Evolutionary conservation across 2,329 filamentous ascomycete genomes (phyloP).

Genomic region (Cryoendolithus antarcticus): DNA sequence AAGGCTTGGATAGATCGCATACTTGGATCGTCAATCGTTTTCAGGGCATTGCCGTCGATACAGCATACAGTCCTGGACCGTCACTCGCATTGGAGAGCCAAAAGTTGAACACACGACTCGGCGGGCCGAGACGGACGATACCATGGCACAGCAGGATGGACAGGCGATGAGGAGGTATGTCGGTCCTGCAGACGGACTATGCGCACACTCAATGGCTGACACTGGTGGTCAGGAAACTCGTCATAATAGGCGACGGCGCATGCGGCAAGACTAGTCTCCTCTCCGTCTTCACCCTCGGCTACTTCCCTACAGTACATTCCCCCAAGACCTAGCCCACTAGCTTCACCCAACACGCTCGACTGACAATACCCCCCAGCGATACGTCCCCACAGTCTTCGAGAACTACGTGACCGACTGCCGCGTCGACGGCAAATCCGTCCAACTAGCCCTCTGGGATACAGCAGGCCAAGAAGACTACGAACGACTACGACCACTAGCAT

Average conservation of each 20-base stretch:
- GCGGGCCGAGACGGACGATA: slow-evolving; percentile 6
- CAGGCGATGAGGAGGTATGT: slow-evolving; percentile 28
- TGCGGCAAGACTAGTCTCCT: slow-evolving; percentile 97
- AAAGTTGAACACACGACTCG: slow-evolving; percentile 1
- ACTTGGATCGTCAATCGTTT: no score
- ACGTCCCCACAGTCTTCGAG: slow-evolving; percentile 96
- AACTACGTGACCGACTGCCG: slow-evolving; percentile 99
- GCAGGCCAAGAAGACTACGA: slow-evolving; percentile 99
- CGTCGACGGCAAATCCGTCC: slow-evolving; percentile 97
- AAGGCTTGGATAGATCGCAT: no score
- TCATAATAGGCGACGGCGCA: slow-evolving; percentile 93
- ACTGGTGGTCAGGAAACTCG: slow-evolving; percentile 59
- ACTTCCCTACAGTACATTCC: slow-evolving; percentile 85
- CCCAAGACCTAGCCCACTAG: background rate
- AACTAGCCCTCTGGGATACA: slow-evolving; percentile 98
- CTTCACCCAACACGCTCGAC: slow-evolving; percentile 2
- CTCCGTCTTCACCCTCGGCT: slow-evolving; percentile 94
- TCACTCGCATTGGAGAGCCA: no score
- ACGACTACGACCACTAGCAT: slow-evolving; percentile 82
- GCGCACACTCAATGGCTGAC: slow-evolving; percentile 2
- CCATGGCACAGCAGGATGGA: slow-evolving; percentile 26
- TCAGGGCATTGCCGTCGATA: no score
- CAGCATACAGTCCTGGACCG: no score
- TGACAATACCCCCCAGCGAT: slow-evolving; percentile 17
- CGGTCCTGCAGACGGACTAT: background rate